A percentile compares a stretch with the other conserved stretches of the same genome.
phyloP scores from a whole-genome alignment of 2,329 filamentous ascomycete genomes.

The Fusarium sp. region DNA sequence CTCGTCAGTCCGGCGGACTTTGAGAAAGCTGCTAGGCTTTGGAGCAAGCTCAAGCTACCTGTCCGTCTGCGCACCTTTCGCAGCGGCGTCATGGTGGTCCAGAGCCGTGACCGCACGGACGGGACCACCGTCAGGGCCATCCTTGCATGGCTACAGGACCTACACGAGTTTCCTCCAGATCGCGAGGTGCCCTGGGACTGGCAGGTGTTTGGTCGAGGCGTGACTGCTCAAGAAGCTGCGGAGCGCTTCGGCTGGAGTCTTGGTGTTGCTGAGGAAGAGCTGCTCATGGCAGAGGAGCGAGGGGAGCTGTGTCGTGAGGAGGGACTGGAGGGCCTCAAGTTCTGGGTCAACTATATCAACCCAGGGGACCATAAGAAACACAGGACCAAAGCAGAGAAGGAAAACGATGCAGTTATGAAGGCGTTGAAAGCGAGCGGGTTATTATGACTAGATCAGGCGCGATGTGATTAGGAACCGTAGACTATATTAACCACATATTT shows the following conservation, averaged over 20 bases:
- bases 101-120: constrained; percentile 88
- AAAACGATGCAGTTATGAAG: constrained; percentile 56
- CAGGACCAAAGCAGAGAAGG: constrained; percentile 44
- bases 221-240: constrained; percentile 90
- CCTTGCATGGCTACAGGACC: constrained; percentile 79
- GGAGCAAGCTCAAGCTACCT: constrained; percentile 88
- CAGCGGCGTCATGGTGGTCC: constrained; percentile 93
- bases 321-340: constrained; percentile 88
- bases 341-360: constrained; percentile 86
- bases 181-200: constrained; percentile 80
- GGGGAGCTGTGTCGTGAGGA: constrained; percentile 92
- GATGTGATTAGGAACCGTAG: constrained; percentile 17
- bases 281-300: constrained; percentile 96
- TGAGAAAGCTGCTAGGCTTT: constrained; percentile 86
- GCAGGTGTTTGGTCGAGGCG: constrained; percentile 81
- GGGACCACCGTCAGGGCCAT: constrained; percentile 86
- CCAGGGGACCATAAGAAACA: constrained; percentile 53
- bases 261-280: constrained; percentile 92
- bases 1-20: constrained; percentile 93
- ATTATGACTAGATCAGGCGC: constrained; percentile 20
- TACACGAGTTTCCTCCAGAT: constrained; percentile 74
- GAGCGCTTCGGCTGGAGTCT: constrained; percentile 97
- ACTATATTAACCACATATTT: constrained; percentile 6
- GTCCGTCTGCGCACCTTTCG: constrained; percentile 90
- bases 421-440: constrained; percentile 57